Conservation (phyloP, 148 eudicot genomes). For the Amaranthus palmeri region DNA sequence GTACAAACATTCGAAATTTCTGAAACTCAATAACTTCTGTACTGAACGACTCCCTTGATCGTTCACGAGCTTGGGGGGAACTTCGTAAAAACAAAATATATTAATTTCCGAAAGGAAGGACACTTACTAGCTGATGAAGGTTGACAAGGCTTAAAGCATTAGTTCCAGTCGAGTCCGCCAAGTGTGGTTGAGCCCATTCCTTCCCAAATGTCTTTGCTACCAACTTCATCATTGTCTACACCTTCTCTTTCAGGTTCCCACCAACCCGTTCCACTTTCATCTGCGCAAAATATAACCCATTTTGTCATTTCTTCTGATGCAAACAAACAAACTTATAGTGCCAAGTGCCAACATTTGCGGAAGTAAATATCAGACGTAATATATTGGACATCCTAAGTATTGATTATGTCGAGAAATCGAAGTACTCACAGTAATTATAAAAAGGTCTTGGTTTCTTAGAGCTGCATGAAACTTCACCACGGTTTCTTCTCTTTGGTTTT, state of each 20-base stretch:
- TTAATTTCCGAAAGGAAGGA: neutral
- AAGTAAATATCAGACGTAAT: neutral
- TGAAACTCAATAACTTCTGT: no score
- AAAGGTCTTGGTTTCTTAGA: slow-evolving; percentile 39
- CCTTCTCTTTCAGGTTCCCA: slow-evolving; percentile 90
- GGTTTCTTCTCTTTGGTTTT: slow-evolving; percentile 29
- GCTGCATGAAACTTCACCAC: slow-evolving; percentile 10
- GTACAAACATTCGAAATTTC: no score
- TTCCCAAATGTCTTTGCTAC: slow-evolving; percentile 76
- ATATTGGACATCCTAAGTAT: neutral
- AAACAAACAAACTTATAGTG: neutral
- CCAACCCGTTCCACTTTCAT: slow-evolving; percentile 86
- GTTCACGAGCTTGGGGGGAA: neutral
- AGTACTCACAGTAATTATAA: slow-evolving; percentile 71
- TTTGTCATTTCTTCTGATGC: neutral
- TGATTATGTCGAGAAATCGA: neutral
- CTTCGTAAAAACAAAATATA: neutral
- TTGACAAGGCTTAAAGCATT: slow-evolving; percentile 2
- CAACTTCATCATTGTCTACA: slow-evolving; percentile 83
- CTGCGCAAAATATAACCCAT: slow-evolving; percentile 34
- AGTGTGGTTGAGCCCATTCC: slow-evolving; percentile 77
- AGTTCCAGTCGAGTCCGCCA: slow-evolving; percentile 78
- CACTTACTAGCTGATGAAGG: neutral
- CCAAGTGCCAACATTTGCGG: neutral
- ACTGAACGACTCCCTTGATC: no score